Percentiles rank a stretch among this genome's conserved stretches.
These are phyloP conservation scores for Chrysosphaeria jannelii DNA, from an alignment of 2,329 filamentous ascomycete genomes.

Conservation along the genomic window DNA sequence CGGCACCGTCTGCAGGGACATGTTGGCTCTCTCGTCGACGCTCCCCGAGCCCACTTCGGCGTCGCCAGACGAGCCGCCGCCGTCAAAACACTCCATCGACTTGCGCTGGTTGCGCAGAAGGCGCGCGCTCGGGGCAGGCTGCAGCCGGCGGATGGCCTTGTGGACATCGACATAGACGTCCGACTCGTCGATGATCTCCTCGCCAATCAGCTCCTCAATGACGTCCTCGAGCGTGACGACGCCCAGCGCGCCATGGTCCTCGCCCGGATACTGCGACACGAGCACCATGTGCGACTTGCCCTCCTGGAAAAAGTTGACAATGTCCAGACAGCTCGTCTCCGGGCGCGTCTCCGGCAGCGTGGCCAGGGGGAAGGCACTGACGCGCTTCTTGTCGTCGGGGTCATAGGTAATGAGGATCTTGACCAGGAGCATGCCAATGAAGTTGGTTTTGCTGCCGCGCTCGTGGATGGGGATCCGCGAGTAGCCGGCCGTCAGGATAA, in stretches of 20 bases:
- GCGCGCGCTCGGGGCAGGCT: slow-evolving; percentile 53
- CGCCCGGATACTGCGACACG: slow-evolving; percentile 71
- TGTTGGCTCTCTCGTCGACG: slow-evolving; percentile 6
- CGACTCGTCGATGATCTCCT: slow-evolving; percentile 97
- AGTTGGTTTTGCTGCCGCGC: slow-evolving; percentile 56
- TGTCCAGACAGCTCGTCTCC: slow-evolving; percentile 88
- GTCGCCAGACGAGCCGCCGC: slow-evolving; percentile 5
- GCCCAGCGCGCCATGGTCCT: slow-evolving; percentile 65
- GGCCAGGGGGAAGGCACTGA: slow-evolving; percentile 72
- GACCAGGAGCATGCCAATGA: slow-evolving; percentile 90
- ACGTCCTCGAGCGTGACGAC: slow-evolving; percentile 94
- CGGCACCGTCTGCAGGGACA: slow-evolving; percentile 7
- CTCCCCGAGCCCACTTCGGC: slow-evolving; percentile 3
- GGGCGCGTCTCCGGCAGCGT: slow-evolving; percentile 85
- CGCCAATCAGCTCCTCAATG: slow-evolving; percentile 93
- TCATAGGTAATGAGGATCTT: slow-evolving; percentile 99
- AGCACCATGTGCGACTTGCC: slow-evolving; percentile 98
- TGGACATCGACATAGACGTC: slow-evolving; percentile 97
- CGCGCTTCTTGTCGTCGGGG: slow-evolving; percentile 64
- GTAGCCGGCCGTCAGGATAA: slow-evolving; percentile 76
- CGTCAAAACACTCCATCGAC: slow-evolving; percentile 8
- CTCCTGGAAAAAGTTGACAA: slow-evolving; percentile 98
- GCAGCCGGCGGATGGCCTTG: slow-evolving; percentile 77
- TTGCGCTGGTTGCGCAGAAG: slow-evolving; percentile 12
- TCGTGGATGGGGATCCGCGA: slow-evolving; percentile 87